phyloP scores from a whole-genome alignment of 225 moss, liverwort and hornwort genomes.

The Asterella californica region DNA sequence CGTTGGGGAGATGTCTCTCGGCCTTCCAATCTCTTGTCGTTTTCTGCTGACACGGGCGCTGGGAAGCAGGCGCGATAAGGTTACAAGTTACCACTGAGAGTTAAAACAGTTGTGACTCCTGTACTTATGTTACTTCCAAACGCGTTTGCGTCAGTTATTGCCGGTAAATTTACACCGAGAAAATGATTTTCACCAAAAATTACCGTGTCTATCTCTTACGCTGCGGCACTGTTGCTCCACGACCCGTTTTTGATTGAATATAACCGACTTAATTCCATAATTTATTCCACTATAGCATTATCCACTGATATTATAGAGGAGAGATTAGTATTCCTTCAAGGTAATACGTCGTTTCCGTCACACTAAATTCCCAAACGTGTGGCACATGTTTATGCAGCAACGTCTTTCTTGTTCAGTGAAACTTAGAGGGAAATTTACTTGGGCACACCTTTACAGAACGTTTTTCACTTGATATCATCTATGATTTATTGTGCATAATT shows the following conservation, averaged over 20 bases:
- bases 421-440: too few species aligned
- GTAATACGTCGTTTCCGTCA: background rate
- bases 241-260: background rate
- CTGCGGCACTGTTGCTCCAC: background rate
- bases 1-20: background rate
- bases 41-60: background rate
- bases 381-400: background rate
- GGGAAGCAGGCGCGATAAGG: background rate
- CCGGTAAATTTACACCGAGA: constrained; percentile 2
- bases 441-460: too few species aligned
- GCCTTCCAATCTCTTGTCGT: background rate
- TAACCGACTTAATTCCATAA: background rate
- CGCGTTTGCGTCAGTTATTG: background rate
- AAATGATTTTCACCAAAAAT: constrained; percentile 7
- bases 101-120: background rate
- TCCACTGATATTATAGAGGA: background rate
- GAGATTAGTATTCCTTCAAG: background rate
- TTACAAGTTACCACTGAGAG: background rate
- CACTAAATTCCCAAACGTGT: background rate
- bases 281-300: background rate
- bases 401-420: too few species aligned
- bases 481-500: too few species aligned
- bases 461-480: too few species aligned
- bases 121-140: background rate
- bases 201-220: constrained; percentile 9